A percentile compares a stretch with the other conserved stretches of the same genome.
These are phyloP conservation scores for Cercospora beticola DNA, from an alignment of 2,329 filamentous ascomycete genomes.

Conservation along the genomic window DNA sequence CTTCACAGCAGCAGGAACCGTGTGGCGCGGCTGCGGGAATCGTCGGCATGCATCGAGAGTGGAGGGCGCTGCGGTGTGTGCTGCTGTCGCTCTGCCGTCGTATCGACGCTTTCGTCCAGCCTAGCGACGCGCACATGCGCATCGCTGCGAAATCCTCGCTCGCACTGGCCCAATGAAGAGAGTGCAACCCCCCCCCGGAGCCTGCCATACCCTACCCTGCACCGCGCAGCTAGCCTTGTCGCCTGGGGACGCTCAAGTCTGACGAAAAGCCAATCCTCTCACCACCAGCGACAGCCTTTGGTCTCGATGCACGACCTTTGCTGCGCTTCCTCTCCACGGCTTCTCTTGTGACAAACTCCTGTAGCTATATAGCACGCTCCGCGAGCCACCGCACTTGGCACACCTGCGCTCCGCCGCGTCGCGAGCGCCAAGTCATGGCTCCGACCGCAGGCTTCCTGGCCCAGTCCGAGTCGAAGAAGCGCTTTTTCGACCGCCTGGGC, in stretches of 20 bases:
- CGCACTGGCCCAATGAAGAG: neutral
- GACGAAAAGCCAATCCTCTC: neutral
- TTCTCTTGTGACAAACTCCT: neutral
- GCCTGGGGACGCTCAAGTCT: neutral
- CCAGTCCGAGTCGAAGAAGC: constrained; percentile 45
- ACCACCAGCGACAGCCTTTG: neutral
- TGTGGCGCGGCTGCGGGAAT: neutral
- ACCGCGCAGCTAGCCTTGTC: neutral
- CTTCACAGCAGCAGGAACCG: neutral
- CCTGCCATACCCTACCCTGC: neutral
- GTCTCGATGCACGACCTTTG: neutral
- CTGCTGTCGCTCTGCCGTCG: neutral
- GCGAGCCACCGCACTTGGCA: neutral
- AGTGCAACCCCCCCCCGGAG: neutral
- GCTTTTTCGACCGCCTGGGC: constrained; percentile 43
- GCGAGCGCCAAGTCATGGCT: constrained; percentile 14
- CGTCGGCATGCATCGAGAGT: neutral
- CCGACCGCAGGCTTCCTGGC: constrained; percentile 33
- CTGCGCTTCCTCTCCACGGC: neutral
- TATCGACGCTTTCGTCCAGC: neutral
- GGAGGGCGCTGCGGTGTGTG: neutral
- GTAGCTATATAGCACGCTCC: neutral
- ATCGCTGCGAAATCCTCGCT: neutral
- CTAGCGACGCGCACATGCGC: neutral
- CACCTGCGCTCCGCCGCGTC: neutral